Evolutionary conservation across 768 basidiomycete genomes (phyloP).

Genomic region (Tylopilus sp.): DNA sequence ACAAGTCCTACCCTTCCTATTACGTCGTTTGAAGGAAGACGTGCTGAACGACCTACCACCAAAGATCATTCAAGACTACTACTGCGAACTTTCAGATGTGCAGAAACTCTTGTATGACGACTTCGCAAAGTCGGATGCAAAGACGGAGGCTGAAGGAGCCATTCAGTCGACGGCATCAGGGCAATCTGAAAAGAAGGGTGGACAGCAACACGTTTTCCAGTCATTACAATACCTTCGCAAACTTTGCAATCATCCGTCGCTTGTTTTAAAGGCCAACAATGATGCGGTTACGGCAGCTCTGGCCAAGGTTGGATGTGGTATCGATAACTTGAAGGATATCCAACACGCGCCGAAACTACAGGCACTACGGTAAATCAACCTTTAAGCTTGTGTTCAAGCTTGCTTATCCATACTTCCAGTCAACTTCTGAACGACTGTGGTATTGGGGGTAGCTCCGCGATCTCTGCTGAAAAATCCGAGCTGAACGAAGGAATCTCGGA

Average conservation of each 20-base stretch:
- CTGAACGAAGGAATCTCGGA: slow-evolving; percentile 55
- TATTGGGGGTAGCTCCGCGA: slow-evolving; percentile 58
- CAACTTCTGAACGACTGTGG: slow-evolving; percentile 95
- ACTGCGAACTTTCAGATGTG: slow-evolving; percentile 93
- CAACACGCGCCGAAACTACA: slow-evolving; percentile 91
- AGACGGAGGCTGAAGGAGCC: slow-evolving; percentile 57
- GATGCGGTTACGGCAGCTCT: slow-evolving; percentile 58
- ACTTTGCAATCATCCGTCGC: slow-evolving; percentile 94
- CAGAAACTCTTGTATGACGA: slow-evolving; percentile 95
- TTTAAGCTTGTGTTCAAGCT: neutral
- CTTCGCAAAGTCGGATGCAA: slow-evolving; percentile 78
- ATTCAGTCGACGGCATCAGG: slow-evolving; percentile 45
- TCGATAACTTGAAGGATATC: slow-evolving; percentile 64
- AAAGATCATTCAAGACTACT: slow-evolving; percentile 99
- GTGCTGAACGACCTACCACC: slow-evolving; percentile 94
- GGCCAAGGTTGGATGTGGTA: slow-evolving; percentile 46
- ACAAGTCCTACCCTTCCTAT: slow-evolving; percentile 96
- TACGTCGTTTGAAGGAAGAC: slow-evolving; percentile 96
- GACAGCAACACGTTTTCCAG: slow-evolving; percentile 92
- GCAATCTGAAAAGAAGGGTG: slow-evolving; percentile 37
- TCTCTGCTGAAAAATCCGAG: slow-evolving; percentile 63
- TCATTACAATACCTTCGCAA: slow-evolving; percentile 95
- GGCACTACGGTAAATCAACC: slow-evolving; percentile 70
- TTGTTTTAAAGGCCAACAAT: slow-evolving; percentile 76
- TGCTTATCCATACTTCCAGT: slow-evolving; percentile 39